Percentiles rank a stretch among this genome's conserved stretches.
phyloP scores from a whole-genome alignment of 257 asterid species.

The Penstemon davidsonii region DNA sequence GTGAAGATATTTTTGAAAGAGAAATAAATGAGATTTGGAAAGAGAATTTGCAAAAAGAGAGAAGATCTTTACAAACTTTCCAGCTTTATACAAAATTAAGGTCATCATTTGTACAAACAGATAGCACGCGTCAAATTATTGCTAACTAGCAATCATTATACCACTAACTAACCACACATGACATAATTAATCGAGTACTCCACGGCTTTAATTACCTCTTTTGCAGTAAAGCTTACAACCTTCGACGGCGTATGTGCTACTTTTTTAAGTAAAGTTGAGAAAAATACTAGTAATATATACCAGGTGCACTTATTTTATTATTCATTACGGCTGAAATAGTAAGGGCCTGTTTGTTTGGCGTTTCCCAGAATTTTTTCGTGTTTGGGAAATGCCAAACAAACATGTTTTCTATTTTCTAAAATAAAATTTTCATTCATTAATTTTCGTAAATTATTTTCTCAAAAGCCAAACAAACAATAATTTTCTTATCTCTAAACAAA shows the following conservation, averaged over 20 bases:
- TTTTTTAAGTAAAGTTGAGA: background rate
- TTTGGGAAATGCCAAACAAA: background rate
- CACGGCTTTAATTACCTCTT: background rate
- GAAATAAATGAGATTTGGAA: background rate
- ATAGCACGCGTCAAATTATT: slow-evolving; percentile 7
- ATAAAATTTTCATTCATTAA: no score
- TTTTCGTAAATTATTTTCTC: no score
- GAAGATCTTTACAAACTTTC: background rate
- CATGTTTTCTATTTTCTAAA: background rate
- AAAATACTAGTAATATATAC: no score
- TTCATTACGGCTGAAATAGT: no score
- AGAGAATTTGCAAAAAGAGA: background rate
- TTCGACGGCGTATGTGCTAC: slow-evolving; percentile 2
- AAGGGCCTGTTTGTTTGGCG: no score
- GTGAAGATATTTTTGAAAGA: background rate
- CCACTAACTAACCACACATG: background rate
- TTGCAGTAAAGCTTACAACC: background rate
- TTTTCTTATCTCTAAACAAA: no score
- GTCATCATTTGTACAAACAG: slow-evolving; percentile 9
- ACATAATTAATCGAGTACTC: background rate
- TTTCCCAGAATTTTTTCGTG: no score
- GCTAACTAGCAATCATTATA: slow-evolving; percentile 14
- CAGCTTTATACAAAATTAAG: slow-evolving; percentile 16
- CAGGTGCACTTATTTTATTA: no score
- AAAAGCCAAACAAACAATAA: no score